Evolutionary conservation across 2,329 filamentous ascomycete species (phyloP).

Genomic region (Arthrobotrys pseudoclavata): DNA sequence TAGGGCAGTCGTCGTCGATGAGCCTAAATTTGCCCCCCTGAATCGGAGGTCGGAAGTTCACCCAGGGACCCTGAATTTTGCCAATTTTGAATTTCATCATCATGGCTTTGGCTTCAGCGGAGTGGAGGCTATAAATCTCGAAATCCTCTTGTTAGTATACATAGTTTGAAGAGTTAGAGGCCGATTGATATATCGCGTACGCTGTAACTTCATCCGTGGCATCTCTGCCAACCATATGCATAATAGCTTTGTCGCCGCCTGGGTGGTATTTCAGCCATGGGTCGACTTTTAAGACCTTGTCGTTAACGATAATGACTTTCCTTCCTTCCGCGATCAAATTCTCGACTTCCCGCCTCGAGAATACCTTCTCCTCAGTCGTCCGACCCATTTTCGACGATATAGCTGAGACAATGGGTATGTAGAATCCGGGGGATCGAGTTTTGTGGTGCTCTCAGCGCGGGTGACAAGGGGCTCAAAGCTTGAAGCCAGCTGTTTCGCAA

Average conservation of each 20-base stretch:
- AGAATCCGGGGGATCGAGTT: slow-evolving; percentile 36
- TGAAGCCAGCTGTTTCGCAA: slow-evolving; percentile 32
- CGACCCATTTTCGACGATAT: slow-evolving; percentile 60
- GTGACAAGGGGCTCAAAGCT: slow-evolving; percentile 5
- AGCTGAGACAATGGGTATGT: slow-evolving; percentile 57
- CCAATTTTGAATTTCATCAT: slow-evolving; percentile 90
- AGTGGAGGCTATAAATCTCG: slow-evolving; percentile 77
- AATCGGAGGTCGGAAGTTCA: slow-evolving; percentile 89
- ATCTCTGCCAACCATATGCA: slow-evolving; percentile 93
- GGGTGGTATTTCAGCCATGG: slow-evolving; percentile 91
- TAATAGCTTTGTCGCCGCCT: slow-evolving; percentile 89
- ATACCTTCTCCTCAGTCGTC: slow-evolving; percentile 68
- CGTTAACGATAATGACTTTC: slow-evolving; percentile 83
- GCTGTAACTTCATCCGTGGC: slow-evolving; percentile 93
- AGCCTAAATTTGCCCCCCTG: slow-evolving; percentile 70
- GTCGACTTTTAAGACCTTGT: slow-evolving; percentile 86
- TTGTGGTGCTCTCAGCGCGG: slow-evolving; percentile 2
- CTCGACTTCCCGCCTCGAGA: slow-evolving; percentile 79
- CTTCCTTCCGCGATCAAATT: slow-evolving; percentile 84
- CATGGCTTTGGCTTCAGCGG: slow-evolving; percentile 77
- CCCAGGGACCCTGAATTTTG: slow-evolving; percentile 82
- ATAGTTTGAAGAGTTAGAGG: neutral
- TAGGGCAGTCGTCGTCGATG: slow-evolving; percentile 39
- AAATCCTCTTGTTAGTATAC: slow-evolving; percentile 49
- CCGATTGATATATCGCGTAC: slow-evolving; percentile 70